Conservation (phyloP, 1,284 basidiomycete genomes). For the Malassezia nana region DNA sequence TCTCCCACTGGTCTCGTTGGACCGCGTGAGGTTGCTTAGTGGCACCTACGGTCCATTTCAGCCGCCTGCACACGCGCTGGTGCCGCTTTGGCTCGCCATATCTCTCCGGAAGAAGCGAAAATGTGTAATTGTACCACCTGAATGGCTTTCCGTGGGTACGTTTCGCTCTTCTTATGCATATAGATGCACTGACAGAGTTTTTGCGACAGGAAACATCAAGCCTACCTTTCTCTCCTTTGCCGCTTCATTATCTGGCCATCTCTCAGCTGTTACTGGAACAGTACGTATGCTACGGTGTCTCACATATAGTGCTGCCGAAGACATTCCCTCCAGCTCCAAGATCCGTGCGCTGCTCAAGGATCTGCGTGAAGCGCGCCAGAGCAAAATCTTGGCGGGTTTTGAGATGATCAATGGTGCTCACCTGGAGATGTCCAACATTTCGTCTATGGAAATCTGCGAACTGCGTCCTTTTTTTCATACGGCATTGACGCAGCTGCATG, state of each 20-base stretch:
- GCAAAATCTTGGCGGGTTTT: conserved; percentile 78
- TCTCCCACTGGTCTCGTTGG: conserved; percentile 35
- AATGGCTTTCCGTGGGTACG: conserved; percentile 74
- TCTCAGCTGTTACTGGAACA: conserved; percentile 79
- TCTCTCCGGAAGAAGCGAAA: conserved; percentile 88
- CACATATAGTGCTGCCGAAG: conserved; percentile 67
- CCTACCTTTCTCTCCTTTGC: conserved; percentile 47
- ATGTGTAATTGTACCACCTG: conserved; percentile 77
- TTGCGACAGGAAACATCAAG: conserved; percentile 10
- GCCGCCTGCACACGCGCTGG: conserved; percentile 68
- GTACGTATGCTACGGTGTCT: conserved; percentile 53
- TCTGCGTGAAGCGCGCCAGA: conserved; percentile 82
- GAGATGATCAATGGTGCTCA: conserved; percentile 50
- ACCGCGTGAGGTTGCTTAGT: conserved; percentile 37
- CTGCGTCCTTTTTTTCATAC: conserved; percentile 38
- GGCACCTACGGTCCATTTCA: conserved; percentile 71
- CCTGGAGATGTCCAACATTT: conserved; percentile 54
- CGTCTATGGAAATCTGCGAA: conserved; percentile 39
- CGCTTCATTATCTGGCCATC: conserved; percentile 70
- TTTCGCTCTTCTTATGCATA: not conserved
- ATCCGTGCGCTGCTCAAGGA: conserved; percentile 80
- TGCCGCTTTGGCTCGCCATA: conserved; percentile 89
- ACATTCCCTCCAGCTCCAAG: conserved; percentile 69
- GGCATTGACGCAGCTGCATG: conserved; percentile 32
- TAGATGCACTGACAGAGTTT: conserved; percentile 6